Evolutionary conservation across 306 rosid genomes (phyloP), one percentile per base, ranked within the genome.

Genomic region (Cicer judaicum): DNA sequence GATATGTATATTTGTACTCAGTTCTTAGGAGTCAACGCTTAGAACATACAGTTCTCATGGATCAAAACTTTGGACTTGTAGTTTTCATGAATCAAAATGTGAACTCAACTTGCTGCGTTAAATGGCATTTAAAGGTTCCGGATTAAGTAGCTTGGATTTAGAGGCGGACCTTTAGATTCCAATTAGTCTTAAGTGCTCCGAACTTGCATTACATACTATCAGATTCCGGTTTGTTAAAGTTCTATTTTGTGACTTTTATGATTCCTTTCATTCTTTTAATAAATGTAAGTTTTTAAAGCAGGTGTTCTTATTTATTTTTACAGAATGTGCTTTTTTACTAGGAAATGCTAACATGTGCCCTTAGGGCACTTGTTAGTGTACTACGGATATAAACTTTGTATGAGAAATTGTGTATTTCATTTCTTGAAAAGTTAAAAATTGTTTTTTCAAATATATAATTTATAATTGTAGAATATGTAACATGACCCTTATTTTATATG

Each of bases 31-130:
- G 36, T 13, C 40, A 43, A 62, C 39, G 42, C 52, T 16, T 64
- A 15, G 50, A 59, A 11, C 21, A 14, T 64, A 7, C 2, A 18
- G 24, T 62, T 62, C 13, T 62, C 21, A 13, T 14, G 47, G 1
- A 62, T 62, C 68, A 62, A 62, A 61, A 63, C 29, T 15, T 59
- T 59, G 42, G 67, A 7, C 39, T 47, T 56, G 5, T 7, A 21
- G 64, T 62, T 7, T 10, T 43, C 57, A 55, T 40, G 70, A 39
- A 57, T 66, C 79, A 42, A 50, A 68, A 73, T 61, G 50, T 34
- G 53, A 73, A 52, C 50, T 70, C 64, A 40, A 47, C 74, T 72
- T 44, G 59, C 54, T 57, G 54, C 29, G 72, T 56, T 46, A 41
- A 44, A 71, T 48, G 34, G 6, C 24, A 67, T 38, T 52, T 38